Evolutionary conservation across 345 rosid genomes (phyloP), one percentile per base, ranked within the genome.

Genomic region (Rhodamnia rubescens): DNA sequence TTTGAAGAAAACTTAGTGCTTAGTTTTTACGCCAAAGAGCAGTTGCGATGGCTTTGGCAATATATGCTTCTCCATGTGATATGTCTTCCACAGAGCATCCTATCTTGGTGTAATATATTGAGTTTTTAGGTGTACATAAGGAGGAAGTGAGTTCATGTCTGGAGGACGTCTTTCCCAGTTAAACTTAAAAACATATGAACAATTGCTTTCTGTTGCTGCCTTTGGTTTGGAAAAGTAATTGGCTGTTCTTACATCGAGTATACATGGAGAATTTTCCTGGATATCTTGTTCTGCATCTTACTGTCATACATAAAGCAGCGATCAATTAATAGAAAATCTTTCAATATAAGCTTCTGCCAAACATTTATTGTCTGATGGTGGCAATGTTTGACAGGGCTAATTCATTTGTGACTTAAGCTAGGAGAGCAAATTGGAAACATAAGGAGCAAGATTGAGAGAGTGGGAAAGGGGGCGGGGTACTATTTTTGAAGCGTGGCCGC

Each of bases 401-500:
- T 18, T 69, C 47, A 69, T 69, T 47, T 69, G 80, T 4, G 26
- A 20, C 47, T 0, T 69, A 18, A 69, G 80, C 80, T 20, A 69
- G 80, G 21, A 36, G 47, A 20, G 80, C 26, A 18, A 18, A 36
- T 69, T 36, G 80, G 47, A 69, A 18, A 36, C 80, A 36, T 9
- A 69, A 82, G 36, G 57, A 50, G 56, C 83, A 24, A 82, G 42
- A 53, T 51, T n/a, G 42, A 29, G 26, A 16, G 57, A 52, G 53
- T 51, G 54, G 57, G 57, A 51, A 82, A 51, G 36, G 32, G 21
- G 47, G 47, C 11, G 13, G 78, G 47, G 24, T 18, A 22, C 74
- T 6, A 27, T 44, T 74, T n/a, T 49, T 53, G 83, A 75, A 74
- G 84, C 83, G 85, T 44, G 52, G 86, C 55, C 29, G 92, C 92